phyloP scores from a whole-genome alignment of 805 yeast species.

The Scheffersomyces lignosus region DNA sequence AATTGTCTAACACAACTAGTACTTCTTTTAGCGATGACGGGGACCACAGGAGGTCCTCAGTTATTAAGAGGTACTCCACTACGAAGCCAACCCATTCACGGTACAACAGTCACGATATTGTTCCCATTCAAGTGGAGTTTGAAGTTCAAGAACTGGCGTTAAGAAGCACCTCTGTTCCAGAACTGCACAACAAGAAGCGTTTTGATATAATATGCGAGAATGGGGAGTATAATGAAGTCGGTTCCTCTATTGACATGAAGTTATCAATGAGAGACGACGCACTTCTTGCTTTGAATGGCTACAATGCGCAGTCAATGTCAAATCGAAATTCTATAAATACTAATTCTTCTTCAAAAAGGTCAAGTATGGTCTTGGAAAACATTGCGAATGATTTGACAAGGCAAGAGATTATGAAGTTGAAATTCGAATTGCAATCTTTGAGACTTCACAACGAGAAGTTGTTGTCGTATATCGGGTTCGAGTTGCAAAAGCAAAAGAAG shows the following conservation, averaged over 20 bases:
- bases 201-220: slow-evolving; percentile 13
- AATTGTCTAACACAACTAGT: slow-evolving; percentile 28
- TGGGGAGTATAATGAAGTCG: not conserved
- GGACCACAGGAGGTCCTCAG: slow-evolving; percentile 1
- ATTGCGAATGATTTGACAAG: slow-evolving; percentile 29
- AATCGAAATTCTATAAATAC: slow-evolving; percentile 14
- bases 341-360: slow-evolving; percentile 31
- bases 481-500: slow-evolving; percentile 49
- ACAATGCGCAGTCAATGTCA: slow-evolving; percentile 4
- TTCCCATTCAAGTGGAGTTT: slow-evolving; percentile 45
- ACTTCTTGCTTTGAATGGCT: slow-evolving; percentile 32
- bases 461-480: slow-evolving; percentile 57
- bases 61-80: slow-evolving; percentile 26
- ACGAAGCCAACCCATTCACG: slow-evolving; percentile 37
- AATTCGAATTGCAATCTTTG: slow-evolving; percentile 54
- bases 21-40: slow-evolving; percentile 7
- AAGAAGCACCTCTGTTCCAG: slow-evolving; percentile 31
- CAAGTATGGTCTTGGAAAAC: slow-evolving; percentile 26
- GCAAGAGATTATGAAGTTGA: slow-evolving; percentile 51
- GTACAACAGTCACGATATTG: slow-evolving; percentile 42
- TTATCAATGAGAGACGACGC: slow-evolving; percentile 24
- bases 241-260: slow-evolving; percentile 5
- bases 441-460: slow-evolving; percentile 57
- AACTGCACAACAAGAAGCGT: slow-evolving; percentile 9
- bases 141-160: slow-evolving; percentile 21